Percentiles rank a stretch among this genome's conserved stretches.
Evolutionary conservation across 2,329 filamentous ascomycete species (phyloP).

Genomic region (Monosporascus sp.): DNA sequence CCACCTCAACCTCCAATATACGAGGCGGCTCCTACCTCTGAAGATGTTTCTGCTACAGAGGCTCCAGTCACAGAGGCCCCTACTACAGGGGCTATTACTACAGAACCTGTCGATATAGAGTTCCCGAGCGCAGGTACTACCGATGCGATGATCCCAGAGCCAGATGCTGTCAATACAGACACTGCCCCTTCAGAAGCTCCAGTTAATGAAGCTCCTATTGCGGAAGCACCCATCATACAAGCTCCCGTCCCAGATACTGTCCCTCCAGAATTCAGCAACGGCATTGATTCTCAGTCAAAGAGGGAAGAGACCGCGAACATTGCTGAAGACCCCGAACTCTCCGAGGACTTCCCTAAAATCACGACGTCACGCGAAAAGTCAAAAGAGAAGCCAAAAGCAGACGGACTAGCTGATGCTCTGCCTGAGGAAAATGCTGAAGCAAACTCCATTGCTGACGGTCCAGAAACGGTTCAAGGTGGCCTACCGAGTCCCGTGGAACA

Average conservation of each 20-base stretch:
- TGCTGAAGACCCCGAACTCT: conserved; percentile 1
- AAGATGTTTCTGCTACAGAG: not conserved
- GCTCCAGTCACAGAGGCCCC: not conserved
- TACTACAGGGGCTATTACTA: not conserved
- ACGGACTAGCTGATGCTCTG: too few species aligned
- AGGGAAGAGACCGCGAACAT: conserved; percentile 2
- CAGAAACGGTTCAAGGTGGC: not conserved
- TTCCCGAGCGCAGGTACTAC: not conserved
- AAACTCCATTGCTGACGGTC: not conserved
- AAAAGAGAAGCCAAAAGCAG: not conserved
- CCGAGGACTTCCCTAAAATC: conserved; percentile 8
- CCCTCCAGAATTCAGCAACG: not conserved
- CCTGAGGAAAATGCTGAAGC: too few species aligned
- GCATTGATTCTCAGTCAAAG: conserved; percentile 1
- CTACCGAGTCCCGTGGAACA: not conserved
- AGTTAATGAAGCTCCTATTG: not conserved
- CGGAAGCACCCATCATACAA: too few species aligned
- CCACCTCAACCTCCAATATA: not conserved
- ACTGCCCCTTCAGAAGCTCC: too few species aligned
- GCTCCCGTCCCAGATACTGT: not conserved
- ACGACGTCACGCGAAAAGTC: conserved; percentile 1
- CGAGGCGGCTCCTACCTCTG: not conserved
- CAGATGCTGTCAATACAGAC: too few species aligned
- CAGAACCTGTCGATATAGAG: not conserved
- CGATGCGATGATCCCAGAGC: not conserved